Base-by-base conservation (phyloP, 345 rosid species). In the Citrus australasica region DNA sequence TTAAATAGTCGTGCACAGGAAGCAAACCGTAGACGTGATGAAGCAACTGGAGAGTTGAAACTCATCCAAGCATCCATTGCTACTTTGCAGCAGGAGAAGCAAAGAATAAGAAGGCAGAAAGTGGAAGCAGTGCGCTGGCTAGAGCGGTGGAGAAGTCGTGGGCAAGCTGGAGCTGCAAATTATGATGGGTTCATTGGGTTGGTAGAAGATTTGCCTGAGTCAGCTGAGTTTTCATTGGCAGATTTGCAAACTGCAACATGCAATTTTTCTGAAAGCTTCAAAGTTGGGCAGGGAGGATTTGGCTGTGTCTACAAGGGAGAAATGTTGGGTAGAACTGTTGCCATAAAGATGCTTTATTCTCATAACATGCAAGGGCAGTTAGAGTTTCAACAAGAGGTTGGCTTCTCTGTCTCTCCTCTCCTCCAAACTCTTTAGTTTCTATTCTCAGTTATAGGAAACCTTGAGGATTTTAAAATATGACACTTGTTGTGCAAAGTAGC, bases 321-420 rank as follows among this genome's bases (percentile, higher is more conserved):
- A 88, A 86, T 90, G 94, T 74, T 90, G 83, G 97, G 97, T 67
- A 86, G 93, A 86, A 92, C 94, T 68, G 93, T 92, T 40, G 93
- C 93, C 17, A 84, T 89, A 80, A 92, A 90, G 82, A 85, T 79
- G 84, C 83, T 90, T 69, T 80, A 89, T 86, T 86, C 89, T 22
- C 84, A 88, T 73, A 87, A 88, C 85, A 81, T 84, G 91, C 93
- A 90, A 84, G 87, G 93, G 76, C 91, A 86, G 67, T 84, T 83
- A 25, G 89, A 87, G 83, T 92, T 90, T 83, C 92, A 89, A 71
- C 86, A 87, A 76, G 97, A 92, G 92, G 94, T 90, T n/a, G 61
- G 79, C 70, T 32, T 66, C 67, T 76, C 56, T 77, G 40, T 74
- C 74, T 66, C 53, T 63, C 7, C 42, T 28, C 17, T 42, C 4